phyloP scores from a whole-genome alignment of 2,329 filamentous ascomycete species.

The Sporothrix mexicana region DNA sequence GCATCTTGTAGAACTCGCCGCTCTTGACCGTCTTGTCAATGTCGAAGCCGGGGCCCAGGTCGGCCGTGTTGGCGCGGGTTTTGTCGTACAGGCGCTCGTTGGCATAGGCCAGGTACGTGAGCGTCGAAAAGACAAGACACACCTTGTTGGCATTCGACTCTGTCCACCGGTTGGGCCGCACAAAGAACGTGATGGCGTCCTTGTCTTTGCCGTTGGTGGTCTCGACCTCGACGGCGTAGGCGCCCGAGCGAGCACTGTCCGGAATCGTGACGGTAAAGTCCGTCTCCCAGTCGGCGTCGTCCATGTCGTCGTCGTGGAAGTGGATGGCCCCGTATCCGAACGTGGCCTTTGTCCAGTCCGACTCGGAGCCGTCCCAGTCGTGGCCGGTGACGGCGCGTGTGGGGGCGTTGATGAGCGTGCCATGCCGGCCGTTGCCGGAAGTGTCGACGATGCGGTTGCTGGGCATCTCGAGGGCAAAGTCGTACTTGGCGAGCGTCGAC shows the following conservation, averaged over 20 bases:
- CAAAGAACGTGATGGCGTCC: slow-evolving; percentile 29
- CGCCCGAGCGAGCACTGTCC: slow-evolving; percentile 24
- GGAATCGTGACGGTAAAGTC: slow-evolving; percentile 29
- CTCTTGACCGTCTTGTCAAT: slow-evolving; percentile 10
- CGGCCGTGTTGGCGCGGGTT: not conserved
- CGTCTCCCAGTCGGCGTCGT: slow-evolving; percentile 32
- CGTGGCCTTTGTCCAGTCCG: slow-evolving; percentile 29
- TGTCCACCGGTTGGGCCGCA: slow-evolving; percentile 26
- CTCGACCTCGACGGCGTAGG: slow-evolving; percentile 29
- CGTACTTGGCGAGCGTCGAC: not conserved
- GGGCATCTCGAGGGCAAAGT: slow-evolving; percentile 29
- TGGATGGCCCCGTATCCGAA: slow-evolving; percentile 34
- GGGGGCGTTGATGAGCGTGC: slow-evolving; percentile 26
- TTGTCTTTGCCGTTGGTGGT: not conserved
- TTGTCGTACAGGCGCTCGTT: slow-evolving; percentile 33
- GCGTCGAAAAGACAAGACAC: slow-evolving; percentile 25
- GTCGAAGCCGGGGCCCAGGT: not conserved
- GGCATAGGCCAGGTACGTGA: slow-evolving; percentile 34
- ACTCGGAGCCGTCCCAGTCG: slow-evolving; percentile 32
- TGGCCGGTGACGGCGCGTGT: slow-evolving; percentile 28
- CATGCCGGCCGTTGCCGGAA: slow-evolving; percentile 14
- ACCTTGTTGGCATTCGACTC: not conserved
- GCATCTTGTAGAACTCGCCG: slow-evolving; percentile 26
- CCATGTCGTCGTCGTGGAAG: slow-evolving; percentile 35
- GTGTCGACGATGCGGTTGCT: slow-evolving; percentile 25